Conservation (phyloP, 305 asterid genomes). For the Solanum hybrid region DNA sequence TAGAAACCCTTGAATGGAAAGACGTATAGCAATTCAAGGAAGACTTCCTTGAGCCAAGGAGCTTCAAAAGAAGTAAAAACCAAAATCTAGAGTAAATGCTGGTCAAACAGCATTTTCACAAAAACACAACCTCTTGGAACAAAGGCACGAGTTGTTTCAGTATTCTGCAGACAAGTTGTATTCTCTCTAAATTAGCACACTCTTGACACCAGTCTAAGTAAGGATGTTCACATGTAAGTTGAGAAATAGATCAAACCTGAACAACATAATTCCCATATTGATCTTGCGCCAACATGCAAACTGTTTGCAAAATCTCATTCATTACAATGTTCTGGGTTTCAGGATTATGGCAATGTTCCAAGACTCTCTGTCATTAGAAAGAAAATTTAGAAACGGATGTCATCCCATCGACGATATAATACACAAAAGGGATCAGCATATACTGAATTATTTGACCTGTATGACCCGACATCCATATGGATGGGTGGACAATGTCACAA, state of each 20-base stretch:
- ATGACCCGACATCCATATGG: slow-evolving; percentile 85
- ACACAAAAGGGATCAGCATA: slow-evolving; percentile 1
- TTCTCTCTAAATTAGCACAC: slow-evolving; percentile 1
- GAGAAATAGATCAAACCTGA: slow-evolving; percentile 35
- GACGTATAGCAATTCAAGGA: not conserved
- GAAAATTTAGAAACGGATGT: slow-evolving; percentile 9
- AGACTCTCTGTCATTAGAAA: slow-evolving; percentile 34
- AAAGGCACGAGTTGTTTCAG: not conserved
- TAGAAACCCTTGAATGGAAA: not conserved
- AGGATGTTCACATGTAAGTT: not conserved
- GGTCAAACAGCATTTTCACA: not conserved
- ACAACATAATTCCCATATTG: slow-evolving; percentile 60
- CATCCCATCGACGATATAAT: not conserved
- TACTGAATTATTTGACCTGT: slow-evolving; percentile 38
- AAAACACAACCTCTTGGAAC: not conserved
- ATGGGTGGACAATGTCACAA: slow-evolving; percentile 61
- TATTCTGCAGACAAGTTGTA: not conserved
- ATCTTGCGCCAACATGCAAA: slow-evolving; percentile 47
- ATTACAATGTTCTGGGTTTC: slow-evolving; percentile 37
- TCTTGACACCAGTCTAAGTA: not conserved
- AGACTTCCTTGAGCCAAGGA: not conserved
- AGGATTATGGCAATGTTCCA: slow-evolving; percentile 43
- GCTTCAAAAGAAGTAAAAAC: not conserved
- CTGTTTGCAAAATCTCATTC: slow-evolving; percentile 45
- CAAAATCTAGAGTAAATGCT: not conserved